Evolutionary conservation across 768 basidiomycete species (phyloP).

Genomic region (Hysterangium stoloniferum): DNA sequence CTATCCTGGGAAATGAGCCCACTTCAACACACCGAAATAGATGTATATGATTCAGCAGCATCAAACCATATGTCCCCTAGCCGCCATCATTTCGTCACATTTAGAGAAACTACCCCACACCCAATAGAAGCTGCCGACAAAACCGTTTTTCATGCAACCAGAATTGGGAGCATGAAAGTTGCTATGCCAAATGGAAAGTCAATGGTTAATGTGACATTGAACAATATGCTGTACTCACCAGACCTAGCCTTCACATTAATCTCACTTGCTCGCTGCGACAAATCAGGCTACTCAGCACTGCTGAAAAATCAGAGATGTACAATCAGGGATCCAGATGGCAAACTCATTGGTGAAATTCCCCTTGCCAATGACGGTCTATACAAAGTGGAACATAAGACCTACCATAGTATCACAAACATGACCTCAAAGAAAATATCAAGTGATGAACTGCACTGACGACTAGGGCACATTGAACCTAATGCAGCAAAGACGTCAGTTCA

Average conservation of each 20-base stretch:
- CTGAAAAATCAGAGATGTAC: conserved; percentile 14
- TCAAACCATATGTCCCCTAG: conserved; percentile 30
- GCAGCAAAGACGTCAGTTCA: neutral
- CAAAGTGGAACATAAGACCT: conserved; percentile 14
- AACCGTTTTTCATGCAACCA: conserved; percentile 22
- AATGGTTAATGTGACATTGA: no score
- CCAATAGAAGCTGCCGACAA: conserved; percentile 24
- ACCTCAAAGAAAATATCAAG: conserved; percentile 22
- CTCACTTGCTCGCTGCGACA: conserved; percentile 17
- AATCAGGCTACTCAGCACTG: conserved; percentile 9
- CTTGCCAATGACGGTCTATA: conserved; percentile 20
- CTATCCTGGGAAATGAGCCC: neutral
- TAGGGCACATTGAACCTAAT: neutral
- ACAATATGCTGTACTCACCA: conserved; percentile 18
- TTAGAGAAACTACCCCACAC: conserved; percentile 16
- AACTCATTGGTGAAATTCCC: conserved; percentile 13
- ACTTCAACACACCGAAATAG: neutral
- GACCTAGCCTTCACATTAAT: conserved; percentile 18
- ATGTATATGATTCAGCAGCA: conserved; percentile 27
- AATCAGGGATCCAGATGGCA: conserved; percentile 15
- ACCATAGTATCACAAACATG: neutral
- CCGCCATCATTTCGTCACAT: conserved; percentile 25
- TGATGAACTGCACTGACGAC: conserved; percentile 11
- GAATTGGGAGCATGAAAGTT: conserved; percentile 23
- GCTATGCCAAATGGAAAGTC: conserved; percentile 17